Evolutionary conservation across 352 stramenopile genomes (phyloP), one percentile per base, ranked within the genome.

Genomic region (Thalassiosira hispida): DNA sequence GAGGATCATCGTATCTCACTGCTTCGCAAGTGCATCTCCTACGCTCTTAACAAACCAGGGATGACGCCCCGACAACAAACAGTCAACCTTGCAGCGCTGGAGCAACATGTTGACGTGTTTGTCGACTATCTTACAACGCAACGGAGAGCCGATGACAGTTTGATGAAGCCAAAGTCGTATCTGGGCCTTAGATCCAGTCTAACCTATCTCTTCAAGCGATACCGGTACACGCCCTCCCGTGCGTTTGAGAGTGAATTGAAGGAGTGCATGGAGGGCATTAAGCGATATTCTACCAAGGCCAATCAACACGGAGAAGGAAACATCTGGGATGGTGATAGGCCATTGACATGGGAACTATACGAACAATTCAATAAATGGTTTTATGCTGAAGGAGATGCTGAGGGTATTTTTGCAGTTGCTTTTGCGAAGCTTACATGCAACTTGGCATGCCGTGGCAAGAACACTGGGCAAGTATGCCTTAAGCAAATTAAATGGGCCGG

Each of bases 341-440:
- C 25, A 29, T 46, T 76, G 2, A 59, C 68, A 16, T 77, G 55
- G 55, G 31, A 0, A 0, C 57, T 77, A 0, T 77, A 77, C 46
- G 7, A 33, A 7, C 35, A 61, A 38, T 49, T 68, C 40, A 77
- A 68, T 23, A 51, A 44, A 14, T 68, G 53, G 56, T 69, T 68
- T 40, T 42, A 40, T 16, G 35, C 14, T 3, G 22, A 55, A 22
- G 55, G 57, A 20, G 53, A 2, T 18, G 27, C 35, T 29, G 53
- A 68, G 8, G 68, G 68, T 2, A 42, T 69, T 14, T 77, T 63
- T 62, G 68, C 18, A 31, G 27, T 7, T 23, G 1, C 0, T 27
- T 78, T 78, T 14, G 23, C 57, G 2, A 65, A 71, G 14, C 35
- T 56, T 0, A 72, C 57, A 25, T 61, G 33, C 69, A 78, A 71